Conservation (phyloP, 1,284 basidiomycete genomes). For the Pisolithus thermaeus region DNA sequence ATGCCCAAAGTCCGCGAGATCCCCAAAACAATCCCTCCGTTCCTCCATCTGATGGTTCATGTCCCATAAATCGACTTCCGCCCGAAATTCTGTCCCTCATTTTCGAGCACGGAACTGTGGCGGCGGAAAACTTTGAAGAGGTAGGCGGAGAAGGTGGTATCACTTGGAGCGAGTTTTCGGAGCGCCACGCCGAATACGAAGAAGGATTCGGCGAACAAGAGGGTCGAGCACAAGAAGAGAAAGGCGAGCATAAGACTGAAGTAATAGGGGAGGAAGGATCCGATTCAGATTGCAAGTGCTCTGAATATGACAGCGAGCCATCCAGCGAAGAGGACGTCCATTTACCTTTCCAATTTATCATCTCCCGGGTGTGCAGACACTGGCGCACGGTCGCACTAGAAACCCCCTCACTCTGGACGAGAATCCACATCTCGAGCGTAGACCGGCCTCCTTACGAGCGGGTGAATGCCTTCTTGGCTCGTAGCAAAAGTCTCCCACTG, state of each 20-base stretch:
- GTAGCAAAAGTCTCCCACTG: slow-evolving; percentile 23
- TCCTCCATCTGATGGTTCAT: slow-evolving; percentile 15
- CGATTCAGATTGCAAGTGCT: neutral
- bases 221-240: neutral
- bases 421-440: slow-evolving; percentile 9
- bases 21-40: slow-evolving; percentile 17
- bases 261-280: slow-evolving; percentile 4
- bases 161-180: neutral
- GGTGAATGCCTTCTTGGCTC: slow-evolving; percentile 12
- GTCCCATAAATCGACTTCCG: slow-evolving; percentile 21
- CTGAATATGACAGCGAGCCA: no score
- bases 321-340: neutral
- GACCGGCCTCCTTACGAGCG: slow-evolving; percentile 12
- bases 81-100: slow-evolving; percentile 24
- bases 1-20: neutral
- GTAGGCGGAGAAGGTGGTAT: slow-evolving; percentile 10
- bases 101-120: slow-evolving; percentile 19
- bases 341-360: slow-evolving; percentile 14
- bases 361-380: slow-evolving; percentile 22
- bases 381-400: slow-evolving; percentile 25
- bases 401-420: slow-evolving; percentile 27
- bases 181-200: neutral
- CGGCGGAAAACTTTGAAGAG: neutral
- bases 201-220: neutral
- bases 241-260: neutral